Percentiles rank a stretch among this genome's conserved stretches.
Conservation (phyloP, 192 early-diverging fungal species). For the Coemansia sp. region DNA sequence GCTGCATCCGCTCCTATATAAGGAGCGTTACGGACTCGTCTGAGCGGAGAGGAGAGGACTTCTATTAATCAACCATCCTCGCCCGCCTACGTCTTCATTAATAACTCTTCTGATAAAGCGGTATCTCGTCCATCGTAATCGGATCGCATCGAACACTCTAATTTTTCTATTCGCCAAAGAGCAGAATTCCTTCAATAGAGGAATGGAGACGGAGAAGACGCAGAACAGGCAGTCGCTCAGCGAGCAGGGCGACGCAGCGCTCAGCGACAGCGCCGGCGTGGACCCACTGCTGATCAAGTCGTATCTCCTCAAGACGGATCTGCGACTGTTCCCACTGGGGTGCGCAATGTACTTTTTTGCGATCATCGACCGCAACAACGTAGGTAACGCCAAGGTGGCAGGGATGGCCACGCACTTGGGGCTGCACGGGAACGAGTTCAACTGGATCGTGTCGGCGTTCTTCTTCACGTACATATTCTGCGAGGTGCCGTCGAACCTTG, state of each 20-base stretch:
- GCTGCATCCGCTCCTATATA: neutral
- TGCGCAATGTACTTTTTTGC: constrained; percentile 54
- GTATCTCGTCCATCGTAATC: too few relatives aligned
- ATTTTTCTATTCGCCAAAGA: too few relatives aligned
- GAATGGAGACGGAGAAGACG: constrained; percentile 1
- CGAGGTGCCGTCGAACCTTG: constrained; percentile 65
- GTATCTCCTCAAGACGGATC: constrained; percentile 58
- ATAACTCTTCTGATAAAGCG: too few relatives aligned
- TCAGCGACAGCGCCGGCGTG: neutral
- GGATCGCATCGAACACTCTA: too few relatives aligned
- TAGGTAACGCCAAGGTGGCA: constrained; percentile 53
- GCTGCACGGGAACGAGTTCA: constrained; percentile 49
- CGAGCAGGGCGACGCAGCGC: neutral
- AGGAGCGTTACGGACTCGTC: too few relatives aligned
- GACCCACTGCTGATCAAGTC: constrained; percentile 22
- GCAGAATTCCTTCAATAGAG: neutral
- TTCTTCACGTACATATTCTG: constrained; percentile 67
- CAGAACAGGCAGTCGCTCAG: neutral
- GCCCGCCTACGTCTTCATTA: too few relatives aligned
- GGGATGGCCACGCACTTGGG: constrained; percentile 43
- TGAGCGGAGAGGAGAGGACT: too few relatives aligned
- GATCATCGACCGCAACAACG: constrained; percentile 52
- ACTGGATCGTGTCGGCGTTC: constrained; percentile 60
- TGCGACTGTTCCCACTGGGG: constrained; percentile 58
- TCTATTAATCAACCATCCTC: too few relatives aligned